Base-by-base conservation (phyloP, 768 basidiomycete species). In the Mycena rosella region DNA sequence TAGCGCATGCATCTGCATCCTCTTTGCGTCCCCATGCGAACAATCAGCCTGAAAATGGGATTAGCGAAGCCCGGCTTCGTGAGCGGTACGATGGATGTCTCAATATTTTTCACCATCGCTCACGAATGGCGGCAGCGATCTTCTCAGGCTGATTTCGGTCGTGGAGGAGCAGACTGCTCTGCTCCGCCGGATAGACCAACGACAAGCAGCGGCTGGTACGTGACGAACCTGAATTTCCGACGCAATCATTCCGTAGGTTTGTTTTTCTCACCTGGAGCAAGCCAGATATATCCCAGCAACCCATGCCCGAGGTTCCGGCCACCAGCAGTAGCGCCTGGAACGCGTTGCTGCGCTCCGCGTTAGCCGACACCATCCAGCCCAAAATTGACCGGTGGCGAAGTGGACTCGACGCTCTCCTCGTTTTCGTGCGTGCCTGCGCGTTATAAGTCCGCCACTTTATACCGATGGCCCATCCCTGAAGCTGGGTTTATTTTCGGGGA, bases 251-350 rank as follows among this genome's bases (percentile, higher is more conserved):
- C 8, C 15, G 34, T 15, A 36, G 34, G 7, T 36, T 15, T 36
- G 34, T 36, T 38, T 36, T 22, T 24, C n/a, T 34, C 24, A 26
- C 22, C 54, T 38, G 17, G 18, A 22, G 22, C 26, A 10, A 24
- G 30, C 32, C 20, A 56, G 40, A 56, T 27, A 42, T 56, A 42
- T 42, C 55, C 18, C 55, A 44, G 15, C 55, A 56, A n/a, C 40
- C 55, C 40, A 56, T 56, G 55, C 36, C 55, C 9, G 55, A 56
- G 27, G 55, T 42, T 10, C 38, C 55, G 22, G 55, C 38, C 5
- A 56, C 55, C 7, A 56, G 38, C 38, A 56, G 40, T 38, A 30
- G 40, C 26, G 40, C 38, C 55, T 56, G 55, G 53, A 55, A 38
- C 53, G 53, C 55, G 2, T 29, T 56, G 40, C 40, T 56, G 22